Conservation (phyloP, 768 basidiomycete genomes). For the Pholiota conissans region DNA sequence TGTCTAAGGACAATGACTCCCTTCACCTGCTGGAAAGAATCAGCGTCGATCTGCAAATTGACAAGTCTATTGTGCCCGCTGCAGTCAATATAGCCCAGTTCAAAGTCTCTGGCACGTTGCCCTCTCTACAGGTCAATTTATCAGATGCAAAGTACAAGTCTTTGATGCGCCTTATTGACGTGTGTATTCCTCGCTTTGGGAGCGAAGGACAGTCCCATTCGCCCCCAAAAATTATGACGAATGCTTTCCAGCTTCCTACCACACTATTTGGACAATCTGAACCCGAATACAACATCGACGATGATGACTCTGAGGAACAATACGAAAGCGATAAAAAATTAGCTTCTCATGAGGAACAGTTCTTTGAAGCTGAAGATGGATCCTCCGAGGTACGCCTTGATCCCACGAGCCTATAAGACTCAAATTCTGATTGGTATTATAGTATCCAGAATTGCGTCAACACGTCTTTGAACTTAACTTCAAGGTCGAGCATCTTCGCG, state of each 20-base stretch:
- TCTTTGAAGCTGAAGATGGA: constrained; percentile 74
- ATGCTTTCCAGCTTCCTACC: constrained; percentile 50
- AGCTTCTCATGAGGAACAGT: constrained; percentile 45
- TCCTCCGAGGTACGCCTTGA: constrained; percentile 45
- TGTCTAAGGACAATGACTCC: constrained; percentile 50
- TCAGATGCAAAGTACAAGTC: constrained; percentile 91
- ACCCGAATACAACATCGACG: constrained; percentile 71
- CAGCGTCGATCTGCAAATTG: constrained; percentile 84
- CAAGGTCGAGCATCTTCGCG: constrained; percentile 80
- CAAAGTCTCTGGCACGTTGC: constrained; percentile 88
- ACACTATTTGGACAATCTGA: constrained; percentile 54
- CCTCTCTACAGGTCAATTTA: constrained; percentile 84
- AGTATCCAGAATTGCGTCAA: constrained; percentile 50
- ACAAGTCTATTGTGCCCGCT: constrained; percentile 90
- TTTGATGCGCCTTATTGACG: constrained; percentile 89
- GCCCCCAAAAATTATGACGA: constrained; percentile 26
- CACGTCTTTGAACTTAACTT: constrained; percentile 83
- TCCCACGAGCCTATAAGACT: neutral
- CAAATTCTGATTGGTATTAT: constrained; percentile 1
- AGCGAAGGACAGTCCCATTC: constrained; percentile 30
- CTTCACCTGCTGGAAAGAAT: constrained; percentile 92
- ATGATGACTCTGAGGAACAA: constrained; percentile 46
- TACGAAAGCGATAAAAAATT: constrained; percentile 35
- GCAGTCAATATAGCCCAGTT: constrained; percentile 82
- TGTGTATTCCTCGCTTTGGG: constrained; percentile 83